Base-by-base conservation (phyloP, 177 flowering plant species). In the Vitis hybrid region DNA sequence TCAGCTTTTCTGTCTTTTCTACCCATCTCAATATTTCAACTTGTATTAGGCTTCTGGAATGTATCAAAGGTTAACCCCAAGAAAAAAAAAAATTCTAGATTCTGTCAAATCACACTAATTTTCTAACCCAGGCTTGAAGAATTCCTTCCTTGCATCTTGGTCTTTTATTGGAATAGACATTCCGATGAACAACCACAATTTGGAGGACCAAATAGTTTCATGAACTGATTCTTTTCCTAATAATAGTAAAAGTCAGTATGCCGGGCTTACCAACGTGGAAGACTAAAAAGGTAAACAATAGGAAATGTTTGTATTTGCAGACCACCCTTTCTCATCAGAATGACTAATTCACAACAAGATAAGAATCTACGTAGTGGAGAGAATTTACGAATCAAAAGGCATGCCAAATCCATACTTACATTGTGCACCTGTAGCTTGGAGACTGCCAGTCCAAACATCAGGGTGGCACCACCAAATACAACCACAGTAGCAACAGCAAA, bases 381-480 rank as follows among this genome's bases (percentile, higher is more conserved):
- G 30, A 55, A 4, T 19, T 5, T 21, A 48, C 2, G 8, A 49
- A 3, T 49, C 7, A 11, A 3, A 21, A 57, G 19, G 23, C 14
- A 65, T 3, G 45, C 34, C 13, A 54, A 64, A 48, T n/a, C 5
- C 62, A 51, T 54, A 78, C 94, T 81, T 80, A 92, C 97, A 78
- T 68, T 81, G 26, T 80, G 87, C 75, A 87, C 15, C 61, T 92
- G 87, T 51, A 91, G 81, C 79, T 83, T 84, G 18, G 98, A 91
- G 54, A 80, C 87, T 51, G 80, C 82, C 71, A 86, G 49, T 68
- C 85, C 87, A 78, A 89, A 86, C 32, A 81, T 56, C 78, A 92
- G 60, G n/a, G 87, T 72, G 58, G 88, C 88, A 73, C 93, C 86
- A 60, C 97, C 97, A 78, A 92, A 94, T 57, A 92, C 86, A 62